phyloP scores from a whole-genome alignment of 163 green algal genomes.

The Trebouxia gelatinosa region DNA sequence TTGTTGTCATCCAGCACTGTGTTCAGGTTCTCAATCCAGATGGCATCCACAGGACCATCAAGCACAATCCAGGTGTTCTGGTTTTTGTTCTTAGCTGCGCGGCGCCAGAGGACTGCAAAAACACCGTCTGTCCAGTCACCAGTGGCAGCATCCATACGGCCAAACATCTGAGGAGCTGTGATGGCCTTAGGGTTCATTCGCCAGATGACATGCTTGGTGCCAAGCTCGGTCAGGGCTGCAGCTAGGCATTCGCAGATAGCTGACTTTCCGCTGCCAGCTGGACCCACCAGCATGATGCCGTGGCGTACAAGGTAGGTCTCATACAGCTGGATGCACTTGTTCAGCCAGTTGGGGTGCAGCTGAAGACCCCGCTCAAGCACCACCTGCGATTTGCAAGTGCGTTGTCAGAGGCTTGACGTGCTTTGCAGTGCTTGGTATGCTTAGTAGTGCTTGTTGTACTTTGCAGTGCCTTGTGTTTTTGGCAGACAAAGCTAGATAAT shows the following conservation, averaged over 20 bases:
- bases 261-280: conserved; percentile 81
- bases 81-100: conserved; percentile 87
- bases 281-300: conserved; percentile 92
- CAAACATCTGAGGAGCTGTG: conserved; percentile 94
- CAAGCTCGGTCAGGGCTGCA: conserved; percentile 81
- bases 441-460: not conserved
- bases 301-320: conserved; percentile 91
- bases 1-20: conserved; percentile 89
- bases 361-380: conserved; percentile 62
- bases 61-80: conserved; percentile 97
- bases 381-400: conserved; percentile 29
- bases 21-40: conserved; percentile 99
- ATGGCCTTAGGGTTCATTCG: conserved; percentile 96
- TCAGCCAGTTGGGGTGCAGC: conserved; percentile 82
- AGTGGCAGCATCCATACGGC: conserved; percentile 78
- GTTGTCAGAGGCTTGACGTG: not conserved
- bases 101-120: conserved; percentile 88
- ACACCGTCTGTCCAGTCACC: conserved; percentile 94
- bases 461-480: no score
- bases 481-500: not conserved
- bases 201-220: conserved; percentile 86
- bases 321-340: conserved; percentile 97
- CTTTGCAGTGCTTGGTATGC: not conserved
- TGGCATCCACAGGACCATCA: conserved; percentile 93
- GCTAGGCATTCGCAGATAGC: conserved; percentile 86